Evolutionary conservation across 306 rosid species (phyloP), one percentile per base, ranked within the genome.

Genomic region (Corylus americana): DNA sequence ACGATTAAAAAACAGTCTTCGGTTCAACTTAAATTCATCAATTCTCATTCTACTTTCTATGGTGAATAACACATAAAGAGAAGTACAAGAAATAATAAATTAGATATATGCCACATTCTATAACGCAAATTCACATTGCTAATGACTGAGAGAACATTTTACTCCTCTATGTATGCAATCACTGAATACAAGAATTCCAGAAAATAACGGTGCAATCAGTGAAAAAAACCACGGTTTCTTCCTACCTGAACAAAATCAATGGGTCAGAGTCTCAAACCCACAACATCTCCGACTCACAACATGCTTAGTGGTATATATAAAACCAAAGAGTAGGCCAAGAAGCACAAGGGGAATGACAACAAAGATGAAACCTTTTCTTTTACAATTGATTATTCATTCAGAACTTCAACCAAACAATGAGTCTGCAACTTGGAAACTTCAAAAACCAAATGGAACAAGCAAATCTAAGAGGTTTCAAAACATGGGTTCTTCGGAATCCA

Each of bases 341-440:
- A 45, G 31, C 5, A 39, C 16, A 9, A 49, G 8, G 18, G 0
- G 13, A 16, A 49, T 49, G 14, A 49, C 4, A 62, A 49, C 22
- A 8, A n/a, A 59, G 37, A 35, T 22, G 7, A 9, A 9, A 17
- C 66, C 14, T 59, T 59, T 25, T 11, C 31, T 25, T 22, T 59
- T 20, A 22, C 37, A 11, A 3, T 8, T 59, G 31, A 13, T 20
- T 20, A 8, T 79, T 63, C 74, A 25, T 27, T 73, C 49, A 67
- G 39, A 66, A 73, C 42, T 4, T 51, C 39, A 44, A 64, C 73
- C 83, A 79, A 79, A 64, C 70, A 79, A 55, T 11, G 44, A 50
- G 57, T 1, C 20, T 74, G 78, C 61, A 79, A 44, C 57, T 37
- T 4, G 37, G 20, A 53, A 17, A 66, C 5, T n/a, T 74, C 25